Evolutionary conservation across 1,284 basidiomycete genomes (phyloP).

Genomic region (Boletellus dicymbophilus): DNA sequence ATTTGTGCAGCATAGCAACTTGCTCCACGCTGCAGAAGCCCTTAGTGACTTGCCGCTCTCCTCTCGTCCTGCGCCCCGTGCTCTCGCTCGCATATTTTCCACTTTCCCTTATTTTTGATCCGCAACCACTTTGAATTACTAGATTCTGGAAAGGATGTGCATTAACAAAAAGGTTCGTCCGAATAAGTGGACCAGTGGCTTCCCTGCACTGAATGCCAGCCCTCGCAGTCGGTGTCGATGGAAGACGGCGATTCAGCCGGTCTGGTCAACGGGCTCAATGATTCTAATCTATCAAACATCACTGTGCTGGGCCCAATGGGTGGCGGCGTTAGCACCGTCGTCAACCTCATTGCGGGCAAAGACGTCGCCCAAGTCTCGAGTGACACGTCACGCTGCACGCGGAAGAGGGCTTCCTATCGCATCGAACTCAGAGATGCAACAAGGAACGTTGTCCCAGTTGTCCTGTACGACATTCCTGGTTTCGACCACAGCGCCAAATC

Average conservation of each 20-base stretch:
- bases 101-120: background rate
- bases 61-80: background rate
- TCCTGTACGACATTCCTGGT: slow-evolving; percentile 25
- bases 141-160: slow-evolving; percentile 13
- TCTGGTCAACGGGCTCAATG: slow-evolving; percentile 1
- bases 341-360: slow-evolving; percentile 27
- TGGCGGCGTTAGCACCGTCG: slow-evolving; percentile 25
- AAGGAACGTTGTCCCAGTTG: slow-evolving; percentile 14
- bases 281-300: slow-evolving; percentile 16
- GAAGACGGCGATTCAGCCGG: slow-evolving; percentile 3
- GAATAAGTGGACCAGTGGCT: background rate
- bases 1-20: slow-evolving; percentile 10
- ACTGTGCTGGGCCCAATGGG: slow-evolving; percentile 26
- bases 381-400: slow-evolving; percentile 18
- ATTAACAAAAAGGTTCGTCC: slow-evolving; percentile 18
- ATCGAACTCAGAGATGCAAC: slow-evolving; percentile 14
- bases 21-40: slow-evolving; percentile 2
- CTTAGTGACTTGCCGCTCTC: background rate
- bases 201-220: slow-evolving; percentile 4
- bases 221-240: slow-evolving; percentile 6
- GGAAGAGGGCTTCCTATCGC: slow-evolving; percentile 13
- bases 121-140: background rate
- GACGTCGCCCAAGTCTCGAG: slow-evolving; percentile 19
- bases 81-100: background rate
- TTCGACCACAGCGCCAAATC: slow-evolving; percentile 20